Base-by-base conservation (phyloP, 768 basidiomycete species). In the Lactarius psammicola region DNA sequence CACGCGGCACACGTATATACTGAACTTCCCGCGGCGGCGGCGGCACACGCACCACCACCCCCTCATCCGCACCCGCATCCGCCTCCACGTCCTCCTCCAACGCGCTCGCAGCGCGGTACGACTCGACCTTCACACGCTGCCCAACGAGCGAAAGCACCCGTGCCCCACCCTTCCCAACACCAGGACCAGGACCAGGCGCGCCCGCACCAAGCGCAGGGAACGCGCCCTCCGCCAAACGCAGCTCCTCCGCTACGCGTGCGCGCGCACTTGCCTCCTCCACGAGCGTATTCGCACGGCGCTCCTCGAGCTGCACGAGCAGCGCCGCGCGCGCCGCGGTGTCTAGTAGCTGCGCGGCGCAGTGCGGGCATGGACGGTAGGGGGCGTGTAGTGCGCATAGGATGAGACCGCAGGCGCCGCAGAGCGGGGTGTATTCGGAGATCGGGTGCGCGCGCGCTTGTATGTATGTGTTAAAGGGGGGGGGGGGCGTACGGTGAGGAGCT, bases 331-430 rank as follows among this genome's bases (percentile, higher is more conserved):
- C 40, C 38, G 53, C 2, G 2, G 44, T 26, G 13, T 63, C 9
- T 13, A 70, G 67, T 28, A 70, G 64, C 28, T 53, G 54, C 11
- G 40, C 3, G 30, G 28, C 1, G 64, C 67, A 70, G 42, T 60
- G 44, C 2, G 69, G 67, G 64, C 69, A 70, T 26, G 64, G 57
- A 0, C 56, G 59, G 49, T 69, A n/a, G 6, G 67, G 56, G 2
- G 17, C 44, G 30, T 70, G 67, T 0, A 65, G 36, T 11, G 60
- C 23, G 46, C 69, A 70, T 53, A 70, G 67, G 31, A 69, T n/a
- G 31, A 70, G 68, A 8, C 69, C 69, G 58, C 69, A 70, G 9
- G 44, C 6, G 9, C 44, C 58, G 63, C 69, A 70, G 36, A 70
- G 28, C n/a, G 69, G 69, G 0, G 63, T 70, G 64, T 69, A 62